These are phyloP conservation scores for Mycena amicta DNA, from an alignment of 768 basidiomycete genomes.

Conservation along the genomic window DNA sequence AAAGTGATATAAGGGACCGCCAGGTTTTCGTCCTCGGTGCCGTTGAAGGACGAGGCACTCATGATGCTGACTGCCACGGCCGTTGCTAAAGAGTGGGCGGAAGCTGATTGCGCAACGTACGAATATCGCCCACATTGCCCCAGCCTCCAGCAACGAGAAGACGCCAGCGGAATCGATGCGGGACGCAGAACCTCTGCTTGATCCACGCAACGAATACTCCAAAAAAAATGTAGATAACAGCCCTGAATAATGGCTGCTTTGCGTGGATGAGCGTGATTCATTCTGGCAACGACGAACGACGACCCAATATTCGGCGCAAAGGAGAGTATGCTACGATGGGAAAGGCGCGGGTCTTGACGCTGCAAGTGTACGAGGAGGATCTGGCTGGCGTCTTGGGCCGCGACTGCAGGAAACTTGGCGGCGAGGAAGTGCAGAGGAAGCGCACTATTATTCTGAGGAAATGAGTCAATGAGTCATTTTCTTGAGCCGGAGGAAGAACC, in stretches of 20 bases:
- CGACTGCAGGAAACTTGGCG: constrained; percentile 46
- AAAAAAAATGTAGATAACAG: constrained; percentile 57
- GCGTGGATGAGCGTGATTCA: too few species aligned
- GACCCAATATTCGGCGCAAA: too few species aligned
- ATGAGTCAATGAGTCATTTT: not conserved
- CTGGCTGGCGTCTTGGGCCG: constrained; percentile 47
- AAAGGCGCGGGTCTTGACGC: too few species aligned
- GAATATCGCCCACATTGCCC: constrained; percentile 72
- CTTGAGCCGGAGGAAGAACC: too few species aligned
- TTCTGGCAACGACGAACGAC: too few species aligned
- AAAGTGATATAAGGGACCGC: constrained; percentile 69
- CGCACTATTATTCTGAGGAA: constrained; percentile 42
- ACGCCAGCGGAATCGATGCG: constrained; percentile 69
- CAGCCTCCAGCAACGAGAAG: constrained; percentile 70
- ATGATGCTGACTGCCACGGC: constrained; percentile 67
- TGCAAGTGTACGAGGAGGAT: constrained; percentile 47
- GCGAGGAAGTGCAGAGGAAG: constrained; percentile 44
- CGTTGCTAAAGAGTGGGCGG: constrained; percentile 51
- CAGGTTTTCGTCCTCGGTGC: constrained; percentile 55
- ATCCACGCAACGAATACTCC: constrained; percentile 59
- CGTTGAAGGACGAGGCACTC: constrained; percentile 62
- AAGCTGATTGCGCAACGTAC: constrained; percentile 44
- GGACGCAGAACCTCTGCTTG: constrained; percentile 72
- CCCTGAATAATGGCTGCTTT: constrained; percentile 60
- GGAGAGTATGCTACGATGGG: too few species aligned